A percentile compares a stretch with the other conserved stretches of the same genome.
Evolutionary conservation across 768 basidiomycete genomes (phyloP).

Genomic region (Termitomyces eurrhizus): DNA sequence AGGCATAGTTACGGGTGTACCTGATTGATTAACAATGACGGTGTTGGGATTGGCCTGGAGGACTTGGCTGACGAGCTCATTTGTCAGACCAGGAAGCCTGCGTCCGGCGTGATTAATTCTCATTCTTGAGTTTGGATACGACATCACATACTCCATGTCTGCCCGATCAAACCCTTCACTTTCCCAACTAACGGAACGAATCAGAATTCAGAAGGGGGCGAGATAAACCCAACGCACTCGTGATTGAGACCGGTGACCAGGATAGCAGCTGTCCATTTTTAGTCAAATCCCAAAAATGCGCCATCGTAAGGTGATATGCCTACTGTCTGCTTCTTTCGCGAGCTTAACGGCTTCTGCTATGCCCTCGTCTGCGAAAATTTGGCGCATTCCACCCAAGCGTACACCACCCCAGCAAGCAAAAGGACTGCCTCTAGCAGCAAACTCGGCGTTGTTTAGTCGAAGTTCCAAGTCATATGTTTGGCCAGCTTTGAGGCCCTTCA

Average conservation of each 20-base stretch:
- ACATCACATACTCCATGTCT: slow-evolving; percentile 33
- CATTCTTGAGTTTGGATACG: neutral
- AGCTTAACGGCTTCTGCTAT: slow-evolving; percentile 36
- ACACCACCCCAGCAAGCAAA: slow-evolving; percentile 38
- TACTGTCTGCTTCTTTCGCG: slow-evolving; percentile 39
- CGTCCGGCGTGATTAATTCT: neutral
- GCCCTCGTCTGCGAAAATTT: slow-evolving; percentile 33
- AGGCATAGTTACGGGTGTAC: slow-evolving; percentile 50
- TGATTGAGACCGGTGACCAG: slow-evolving; percentile 54
- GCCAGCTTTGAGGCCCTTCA: slow-evolving; percentile 38
- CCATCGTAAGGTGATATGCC: slow-evolving; percentile 1
- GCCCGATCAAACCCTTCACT: slow-evolving; percentile 58
- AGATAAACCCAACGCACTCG: slow-evolving; percentile 31
- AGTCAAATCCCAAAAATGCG: neutral
- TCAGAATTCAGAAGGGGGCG: neutral
- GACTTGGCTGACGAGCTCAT: slow-evolving; percentile 47
- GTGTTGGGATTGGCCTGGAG: slow-evolving; percentile 50
- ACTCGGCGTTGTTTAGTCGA: slow-evolving; percentile 29
- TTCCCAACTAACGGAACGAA: slow-evolving; percentile 33
- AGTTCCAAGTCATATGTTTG: slow-evolving; percentile 37
- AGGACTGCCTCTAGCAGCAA: slow-evolving; percentile 28
- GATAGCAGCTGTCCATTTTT: slow-evolving; percentile 30
- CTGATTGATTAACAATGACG: slow-evolving; percentile 55
- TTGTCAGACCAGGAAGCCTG: slow-evolving; percentile 47
- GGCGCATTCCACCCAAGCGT: slow-evolving; percentile 30